phyloP scores from a whole-genome alignment of 257 asterid species.

The Fraxinus pennsylvanica region DNA sequence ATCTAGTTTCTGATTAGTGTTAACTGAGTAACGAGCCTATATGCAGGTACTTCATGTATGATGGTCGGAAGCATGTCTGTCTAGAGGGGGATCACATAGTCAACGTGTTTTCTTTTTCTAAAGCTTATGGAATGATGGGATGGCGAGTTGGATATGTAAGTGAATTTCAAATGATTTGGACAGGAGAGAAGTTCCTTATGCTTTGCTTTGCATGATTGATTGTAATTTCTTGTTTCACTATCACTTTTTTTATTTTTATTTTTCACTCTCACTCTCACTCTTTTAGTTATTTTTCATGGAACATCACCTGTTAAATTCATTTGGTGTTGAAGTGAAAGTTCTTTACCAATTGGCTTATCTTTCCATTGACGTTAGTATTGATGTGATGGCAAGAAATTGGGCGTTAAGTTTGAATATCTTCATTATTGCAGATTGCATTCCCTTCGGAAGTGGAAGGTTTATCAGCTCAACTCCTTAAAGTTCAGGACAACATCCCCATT shows the following conservation, averaged over 20 bases:
- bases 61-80: constrained; percentile 77
- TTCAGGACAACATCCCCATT: constrained; percentile 96
- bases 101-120: constrained; percentile 89
- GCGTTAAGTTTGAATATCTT: neutral
- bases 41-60: constrained; percentile 95
- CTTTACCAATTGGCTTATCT: too few relatives aligned
- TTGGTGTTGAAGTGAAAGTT: too few relatives aligned
- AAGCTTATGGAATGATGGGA: constrained; percentile 99
- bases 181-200: neutral
- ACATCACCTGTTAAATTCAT: too few relatives aligned
- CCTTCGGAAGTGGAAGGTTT: constrained; percentile 84
- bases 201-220: neutral
- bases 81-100: constrained; percentile 79
- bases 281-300: too few relatives aligned
- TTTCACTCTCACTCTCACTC: too few relatives aligned
- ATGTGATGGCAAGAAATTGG: neutral
- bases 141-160: constrained; percentile 99
- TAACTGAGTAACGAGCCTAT: constrained; percentile 3
- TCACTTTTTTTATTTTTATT: too few relatives aligned
- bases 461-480: constrained; percentile 75
- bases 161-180: constrained; percentile 6
- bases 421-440: constrained; percentile 70
- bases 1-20: neutral
- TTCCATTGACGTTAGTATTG: too few relatives aligned
- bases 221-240: neutral